Evolutionary conservation across 306 rosid species (phyloP).

Genomic region (Pterocarpus santalinus): DNA sequence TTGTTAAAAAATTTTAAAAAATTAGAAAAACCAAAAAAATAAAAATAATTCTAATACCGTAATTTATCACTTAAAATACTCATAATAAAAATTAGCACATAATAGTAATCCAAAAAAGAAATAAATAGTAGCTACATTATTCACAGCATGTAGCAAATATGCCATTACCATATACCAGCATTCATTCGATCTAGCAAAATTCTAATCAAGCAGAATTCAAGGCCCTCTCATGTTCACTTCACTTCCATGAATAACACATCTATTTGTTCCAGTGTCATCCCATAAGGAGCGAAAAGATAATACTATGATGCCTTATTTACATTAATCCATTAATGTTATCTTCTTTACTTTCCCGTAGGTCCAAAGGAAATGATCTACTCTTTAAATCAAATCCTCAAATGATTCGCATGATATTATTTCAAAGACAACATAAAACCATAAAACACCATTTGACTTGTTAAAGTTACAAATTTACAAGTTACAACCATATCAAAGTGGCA

Average conservation of each 20-base stretch:
- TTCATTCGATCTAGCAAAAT: too few species aligned
- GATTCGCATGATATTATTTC: slow-evolving; percentile 33
- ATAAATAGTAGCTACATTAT: neutral
- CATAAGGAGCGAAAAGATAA: neutral
- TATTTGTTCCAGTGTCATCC: neutral
- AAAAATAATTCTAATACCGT: too few species aligned
- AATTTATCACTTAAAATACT: too few species aligned
- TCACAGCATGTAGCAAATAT: too few species aligned
- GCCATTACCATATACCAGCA: too few species aligned
- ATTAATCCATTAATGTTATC: neutral
- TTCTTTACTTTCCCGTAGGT: slow-evolving; percentile 13
- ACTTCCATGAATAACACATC: slow-evolving; percentile 2
- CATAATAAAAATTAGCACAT: too few species aligned
- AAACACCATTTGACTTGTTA: slow-evolving; percentile 40
- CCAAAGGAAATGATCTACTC: slow-evolving; percentile 4
- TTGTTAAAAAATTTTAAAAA: too few species aligned
- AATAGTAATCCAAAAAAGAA: neutral
- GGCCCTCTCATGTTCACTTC: neutral
- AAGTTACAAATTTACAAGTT: slow-evolving; percentile 24
- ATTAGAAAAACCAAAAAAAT: too few species aligned
- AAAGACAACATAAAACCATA: slow-evolving; percentile 12
- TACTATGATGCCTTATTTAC: neutral
- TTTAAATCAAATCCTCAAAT: slow-evolving; percentile 19
- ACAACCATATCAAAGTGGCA: slow-evolving; percentile 27
- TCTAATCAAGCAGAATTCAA: too few species aligned